phyloP scores from a whole-genome alignment of 2,329 filamentous ascomycete species.

The Xylaria sp. region DNA sequence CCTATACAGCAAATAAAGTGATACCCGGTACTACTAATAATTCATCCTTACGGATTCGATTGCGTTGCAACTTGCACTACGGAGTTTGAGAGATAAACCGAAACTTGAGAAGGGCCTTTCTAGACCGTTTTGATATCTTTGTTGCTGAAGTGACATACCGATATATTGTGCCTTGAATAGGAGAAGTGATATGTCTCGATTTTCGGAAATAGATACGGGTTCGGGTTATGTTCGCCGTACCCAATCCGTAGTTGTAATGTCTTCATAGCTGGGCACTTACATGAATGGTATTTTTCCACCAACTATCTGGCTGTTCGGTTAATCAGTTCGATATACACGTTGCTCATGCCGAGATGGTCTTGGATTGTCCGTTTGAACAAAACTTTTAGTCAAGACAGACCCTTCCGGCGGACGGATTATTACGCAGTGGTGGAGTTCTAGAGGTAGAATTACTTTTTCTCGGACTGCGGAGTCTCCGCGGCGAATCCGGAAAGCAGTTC shows the following conservation, averaged over 20 bases:
- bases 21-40: constrained; percentile 8
- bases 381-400: no score
- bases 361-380: constrained; percentile 7
- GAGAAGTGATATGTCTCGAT: no score
- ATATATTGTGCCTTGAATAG: no score
- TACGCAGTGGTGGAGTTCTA: neutral
- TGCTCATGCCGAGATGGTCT: constrained; percentile 11
- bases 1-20: constrained; percentile 3
- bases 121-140: no score
- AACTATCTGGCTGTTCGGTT: constrained; percentile 6
- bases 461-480: constrained; percentile 8
- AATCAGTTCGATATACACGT: neutral
- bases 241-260: neutral
- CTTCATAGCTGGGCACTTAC: neutral
- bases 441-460: neutral
- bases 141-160: no score
- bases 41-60: neutral
- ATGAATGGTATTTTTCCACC: constrained; percentile 15
- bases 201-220: no score
- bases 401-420: constrained; percentile 8
- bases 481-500: constrained; percentile 14
- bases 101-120: no score
- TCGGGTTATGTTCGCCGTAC: neutral
- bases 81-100: no score
- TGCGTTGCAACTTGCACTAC: neutral